Percentiles rank a stretch among this genome's conserved stretches.
These are phyloP conservation scores for Solanum chacoense DNA, from an alignment of 305 asterid genomes.

Conservation along the genomic window DNA sequence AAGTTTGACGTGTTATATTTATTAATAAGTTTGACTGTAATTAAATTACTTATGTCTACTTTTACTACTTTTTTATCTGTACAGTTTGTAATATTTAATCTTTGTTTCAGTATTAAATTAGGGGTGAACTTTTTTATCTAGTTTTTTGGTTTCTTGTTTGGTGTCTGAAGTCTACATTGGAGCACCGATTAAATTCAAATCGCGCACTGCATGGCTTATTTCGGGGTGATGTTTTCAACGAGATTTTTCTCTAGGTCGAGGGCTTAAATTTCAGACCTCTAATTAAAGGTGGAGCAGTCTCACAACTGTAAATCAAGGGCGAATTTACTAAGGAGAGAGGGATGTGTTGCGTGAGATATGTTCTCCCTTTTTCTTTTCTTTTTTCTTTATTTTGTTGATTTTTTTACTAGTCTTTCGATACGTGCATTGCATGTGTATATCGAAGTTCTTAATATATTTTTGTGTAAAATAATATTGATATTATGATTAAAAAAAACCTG, in stretches of 20 bases:
- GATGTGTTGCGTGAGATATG: not conserved
- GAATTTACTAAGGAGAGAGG: not conserved
- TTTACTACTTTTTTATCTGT: not conserved
- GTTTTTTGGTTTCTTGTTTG: not conserved
- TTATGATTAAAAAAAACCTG: not conserved
- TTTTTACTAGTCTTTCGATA: not conserved
- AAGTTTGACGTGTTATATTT: not conserved
- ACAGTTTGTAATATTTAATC: not conserved
- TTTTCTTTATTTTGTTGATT: not conserved
- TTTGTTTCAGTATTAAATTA: not conserved
- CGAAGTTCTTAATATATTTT: no score
- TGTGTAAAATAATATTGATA: not conserved
- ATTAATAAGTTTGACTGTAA: not conserved
- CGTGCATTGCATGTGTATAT: not conserved
- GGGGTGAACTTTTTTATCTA: not conserved
- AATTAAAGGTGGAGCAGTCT: no score
- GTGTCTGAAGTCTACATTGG: no score
- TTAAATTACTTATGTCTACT: not conserved
- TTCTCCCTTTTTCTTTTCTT: not conserved
- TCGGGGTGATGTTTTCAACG: not conserved
- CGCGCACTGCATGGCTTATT: no score
- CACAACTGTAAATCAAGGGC: not conserved
- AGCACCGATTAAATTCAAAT: no score
- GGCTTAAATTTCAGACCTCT: no score
- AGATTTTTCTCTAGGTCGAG: no score